phyloP scores from a whole-genome alignment of 2,329 filamentous ascomycete genomes.

The Fusarium multiceps region DNA sequence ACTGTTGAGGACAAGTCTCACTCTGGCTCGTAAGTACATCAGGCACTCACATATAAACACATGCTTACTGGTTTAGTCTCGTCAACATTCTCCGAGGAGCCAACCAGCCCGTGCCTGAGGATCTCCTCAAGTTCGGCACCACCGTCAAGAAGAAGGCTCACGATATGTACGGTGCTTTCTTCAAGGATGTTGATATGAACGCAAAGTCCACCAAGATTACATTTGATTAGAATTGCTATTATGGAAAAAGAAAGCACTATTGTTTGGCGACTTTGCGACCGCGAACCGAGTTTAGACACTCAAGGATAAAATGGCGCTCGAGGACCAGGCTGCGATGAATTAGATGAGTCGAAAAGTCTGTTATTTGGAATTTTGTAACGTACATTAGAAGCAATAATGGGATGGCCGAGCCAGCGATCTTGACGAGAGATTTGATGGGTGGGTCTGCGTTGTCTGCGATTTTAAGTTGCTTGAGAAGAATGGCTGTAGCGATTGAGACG shows the following conservation, averaged over 20 bases:
- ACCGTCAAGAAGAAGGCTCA: conserved; percentile 99
- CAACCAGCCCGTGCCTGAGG: conserved; percentile 89
- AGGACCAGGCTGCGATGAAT: conserved; percentile 59
- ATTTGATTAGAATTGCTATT: conserved; percentile 70
- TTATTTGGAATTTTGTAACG: conserved; percentile 53
- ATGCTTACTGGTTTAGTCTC: conserved; percentile 63
- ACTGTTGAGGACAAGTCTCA: conserved; percentile 94
- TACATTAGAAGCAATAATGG: conserved; percentile 69
- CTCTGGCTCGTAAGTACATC: conserved; percentile 79
- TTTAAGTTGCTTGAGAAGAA: conserved; percentile 44
- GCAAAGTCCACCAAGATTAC: conserved; percentile 92
- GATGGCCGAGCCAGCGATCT: conserved; percentile 61
- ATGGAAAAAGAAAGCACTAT: conserved; percentile 32
- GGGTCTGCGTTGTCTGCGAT: conserved; percentile 39
- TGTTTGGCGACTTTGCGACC: conserved; percentile 48
- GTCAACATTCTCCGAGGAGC: conserved; percentile 97
- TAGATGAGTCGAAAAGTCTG: conserved; percentile 40
- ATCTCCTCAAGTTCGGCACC: conserved; percentile 93
- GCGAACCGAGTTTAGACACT: conserved; percentile 60
- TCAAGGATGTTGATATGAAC: conserved; percentile 86
- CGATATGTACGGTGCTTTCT: conserved; percentile 94
- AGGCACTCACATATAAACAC: not conserved
- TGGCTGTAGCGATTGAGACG: conserved; percentile 45
- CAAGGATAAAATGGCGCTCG: conserved; percentile 65
- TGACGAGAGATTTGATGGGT: conserved; percentile 55